Base-by-base conservation (phyloP, 2,329 filamentous ascomycete genomes). In the Penicillium crustosum region DNA sequence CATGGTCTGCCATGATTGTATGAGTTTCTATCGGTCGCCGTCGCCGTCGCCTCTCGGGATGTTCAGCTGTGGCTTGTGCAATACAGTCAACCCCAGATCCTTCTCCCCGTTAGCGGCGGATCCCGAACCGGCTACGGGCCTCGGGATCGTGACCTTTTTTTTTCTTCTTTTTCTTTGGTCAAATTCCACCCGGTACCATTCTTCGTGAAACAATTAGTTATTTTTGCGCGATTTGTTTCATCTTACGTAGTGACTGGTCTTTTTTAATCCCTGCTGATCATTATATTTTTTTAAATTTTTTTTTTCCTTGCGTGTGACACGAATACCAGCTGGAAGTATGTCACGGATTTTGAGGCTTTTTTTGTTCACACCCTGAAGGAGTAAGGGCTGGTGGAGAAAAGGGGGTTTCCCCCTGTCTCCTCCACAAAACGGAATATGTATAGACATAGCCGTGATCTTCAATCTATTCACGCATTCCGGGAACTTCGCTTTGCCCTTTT, bases 41-140 rank as follows among this genome's bases (percentile, higher is more conserved):
- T 57, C 39, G 23, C 59, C 41, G 25, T 56, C 23, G 29, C 53
- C 42, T 17, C 25, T 50, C 48, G 56, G 56, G 25, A 31, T 49
- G 45, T 21, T 25, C n/a, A 21, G 12, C 23, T 53, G 49, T 50
- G 41, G 49, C 42, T 50, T 36, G 33, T 42, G 49, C 35, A 4
- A 55, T 57, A 31, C 35, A 31, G 41, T 49, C 53, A 57, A 66
- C 63, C 64, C 64, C 63, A 66, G 64, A 64, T 64, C 56, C 59
- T 61, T 58, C 59, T 59, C 59, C 48, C 62, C 60, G 63, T 49
- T 63, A 61, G 65, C 57, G 63, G 65, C 59, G 63, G 65, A 67
- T 66, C 61, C 65, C 65, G 65, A 64, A 57, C 60, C 63, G 65
- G 58, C 55, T 53, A 53, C 57, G 58, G 59, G 59, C 51, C 59